These are phyloP conservation scores for Populus alba DNA, from an alignment of 345 rosid species.

Conservation along the genomic window DNA sequence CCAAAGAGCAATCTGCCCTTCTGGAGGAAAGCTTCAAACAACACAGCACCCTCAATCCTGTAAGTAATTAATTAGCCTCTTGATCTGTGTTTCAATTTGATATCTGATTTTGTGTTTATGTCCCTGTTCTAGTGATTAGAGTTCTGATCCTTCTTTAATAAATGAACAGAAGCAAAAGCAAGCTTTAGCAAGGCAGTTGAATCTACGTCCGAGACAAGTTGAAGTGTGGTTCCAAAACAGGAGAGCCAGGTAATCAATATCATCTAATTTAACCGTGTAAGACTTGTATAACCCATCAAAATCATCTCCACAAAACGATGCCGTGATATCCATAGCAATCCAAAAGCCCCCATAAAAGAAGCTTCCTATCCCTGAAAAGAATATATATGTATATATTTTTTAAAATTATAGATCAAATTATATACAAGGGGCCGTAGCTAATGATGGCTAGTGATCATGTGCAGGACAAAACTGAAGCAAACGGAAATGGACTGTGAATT, in stretches of 20 bases:
- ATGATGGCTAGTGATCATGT: not conserved
- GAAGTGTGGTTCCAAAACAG: slow-evolving; percentile 99
- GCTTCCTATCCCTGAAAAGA: not conserved
- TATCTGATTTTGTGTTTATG: not conserved
- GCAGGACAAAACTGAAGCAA: slow-evolving; percentile 34
- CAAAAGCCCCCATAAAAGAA: not conserved
- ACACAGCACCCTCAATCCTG: slow-evolving; percentile 58
- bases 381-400: rapidly evolving
- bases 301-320: not conserved
- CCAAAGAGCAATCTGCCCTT: slow-evolving; percentile 46
- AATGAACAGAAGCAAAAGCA: slow-evolving; percentile 59
- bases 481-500: slow-evolving; percentile 32
- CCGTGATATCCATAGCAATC: not conserved
- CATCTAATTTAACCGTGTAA: not conserved
- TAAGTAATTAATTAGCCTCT: slow-evolving; percentile 18
- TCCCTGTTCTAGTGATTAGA: not conserved
- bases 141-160: not conserved
- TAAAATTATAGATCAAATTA: no score
- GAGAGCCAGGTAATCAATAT: slow-evolving; percentile 68
- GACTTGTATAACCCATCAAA: not conserved
- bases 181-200: slow-evolving; percentile 73
- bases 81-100: not conserved
- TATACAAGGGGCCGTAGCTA: not conserved
- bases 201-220: slow-evolving; percentile 85
- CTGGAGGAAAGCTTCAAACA: slow-evolving; percentile 54